Evolutionary conservation across 345 rosid genomes (phyloP).

Genomic region (Eucalyptus regnans): DNA sequence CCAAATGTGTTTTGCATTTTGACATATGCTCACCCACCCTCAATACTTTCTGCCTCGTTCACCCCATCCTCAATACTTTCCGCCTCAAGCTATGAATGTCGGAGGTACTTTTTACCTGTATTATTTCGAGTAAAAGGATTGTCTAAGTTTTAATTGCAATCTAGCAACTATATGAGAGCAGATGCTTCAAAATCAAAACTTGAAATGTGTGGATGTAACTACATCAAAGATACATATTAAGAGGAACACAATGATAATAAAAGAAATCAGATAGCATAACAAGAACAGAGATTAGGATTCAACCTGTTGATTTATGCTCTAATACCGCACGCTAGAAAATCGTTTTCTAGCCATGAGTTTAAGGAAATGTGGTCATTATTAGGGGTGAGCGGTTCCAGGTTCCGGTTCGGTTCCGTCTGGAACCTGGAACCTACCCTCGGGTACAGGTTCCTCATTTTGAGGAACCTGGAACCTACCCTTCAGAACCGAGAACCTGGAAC

Average conservation of each 20-base stretch:
- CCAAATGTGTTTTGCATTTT: background rate
- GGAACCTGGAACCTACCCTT: too few species aligned
- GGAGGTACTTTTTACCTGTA: background rate
- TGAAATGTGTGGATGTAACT: background rate
- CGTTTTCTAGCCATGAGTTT: background rate
- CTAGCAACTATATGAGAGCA: background rate
- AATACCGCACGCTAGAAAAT: background rate
- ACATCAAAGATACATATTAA: background rate
- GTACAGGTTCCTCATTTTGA: too few species aligned
- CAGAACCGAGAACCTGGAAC: too few species aligned
- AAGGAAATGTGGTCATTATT: background rate
- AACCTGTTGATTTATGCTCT: background rate
- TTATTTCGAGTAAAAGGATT: background rate
- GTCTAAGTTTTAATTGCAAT: background rate
- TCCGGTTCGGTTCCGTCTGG: too few species aligned
- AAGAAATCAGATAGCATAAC: background rate
- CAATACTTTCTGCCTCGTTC: background rate
- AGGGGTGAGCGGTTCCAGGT: too few species aligned
- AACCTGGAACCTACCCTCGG: too few species aligned
- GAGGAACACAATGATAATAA: background rate
- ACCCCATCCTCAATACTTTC: background rate
- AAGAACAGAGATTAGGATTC: background rate
- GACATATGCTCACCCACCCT: background rate
- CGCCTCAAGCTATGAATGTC: background rate
- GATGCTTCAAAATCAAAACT: background rate